Evolutionary conservation across 164 flowering plant genomes (phyloP).

Genomic region (Vitis cinerea): DNA sequence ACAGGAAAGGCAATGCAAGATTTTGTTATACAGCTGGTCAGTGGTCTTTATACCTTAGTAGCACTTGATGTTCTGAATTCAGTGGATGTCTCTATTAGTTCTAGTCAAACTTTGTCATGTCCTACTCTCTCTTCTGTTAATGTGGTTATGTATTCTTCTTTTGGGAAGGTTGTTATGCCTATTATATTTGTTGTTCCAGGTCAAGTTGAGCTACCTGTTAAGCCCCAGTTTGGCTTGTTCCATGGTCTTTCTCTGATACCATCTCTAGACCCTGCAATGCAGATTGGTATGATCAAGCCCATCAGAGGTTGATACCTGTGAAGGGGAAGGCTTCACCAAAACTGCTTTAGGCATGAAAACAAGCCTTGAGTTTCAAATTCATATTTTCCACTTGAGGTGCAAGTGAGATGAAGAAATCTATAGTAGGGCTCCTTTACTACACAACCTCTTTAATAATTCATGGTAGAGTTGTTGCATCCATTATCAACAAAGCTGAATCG

Average conservation of each 20-base stretch:
- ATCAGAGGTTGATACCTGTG: too few relatives aligned
- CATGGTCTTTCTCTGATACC: constrained; percentile 90
- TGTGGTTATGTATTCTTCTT: constrained; percentile 26
- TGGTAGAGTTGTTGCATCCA: too few relatives aligned
- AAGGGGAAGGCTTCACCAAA: too few relatives aligned
- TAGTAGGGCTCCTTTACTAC: too few relatives aligned
- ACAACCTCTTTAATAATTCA: too few relatives aligned
- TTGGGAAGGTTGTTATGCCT: constrained; percentile 36
- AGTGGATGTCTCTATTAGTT: constrained; percentile 28
- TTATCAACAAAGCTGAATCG: too few relatives aligned
- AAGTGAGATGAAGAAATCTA: too few relatives aligned
- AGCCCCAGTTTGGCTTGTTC: constrained; percentile 88
- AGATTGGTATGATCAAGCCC: constrained; percentile 51
- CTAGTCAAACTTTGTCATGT: constrained; percentile 27
- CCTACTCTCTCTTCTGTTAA: constrained; percentile 27
- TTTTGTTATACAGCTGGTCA: constrained; percentile 26
- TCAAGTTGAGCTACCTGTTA: constrained; percentile 60
- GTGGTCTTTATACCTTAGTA: constrained; percentile 21
- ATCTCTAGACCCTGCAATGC: constrained; percentile 93
- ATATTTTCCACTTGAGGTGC: too few relatives aligned
- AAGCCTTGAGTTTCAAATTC: too few relatives aligned
- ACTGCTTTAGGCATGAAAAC: too few relatives aligned
- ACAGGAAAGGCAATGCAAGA: constrained; percentile 37
- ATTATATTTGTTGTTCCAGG: constrained; percentile 35
- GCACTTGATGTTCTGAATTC: constrained; percentile 25